Evolutionary conservation across 495 filamentous ascomycete species (phyloP), one percentile per base, ranked within the genome.

Genomic region (Penicillium atrosanguineum): DNA sequence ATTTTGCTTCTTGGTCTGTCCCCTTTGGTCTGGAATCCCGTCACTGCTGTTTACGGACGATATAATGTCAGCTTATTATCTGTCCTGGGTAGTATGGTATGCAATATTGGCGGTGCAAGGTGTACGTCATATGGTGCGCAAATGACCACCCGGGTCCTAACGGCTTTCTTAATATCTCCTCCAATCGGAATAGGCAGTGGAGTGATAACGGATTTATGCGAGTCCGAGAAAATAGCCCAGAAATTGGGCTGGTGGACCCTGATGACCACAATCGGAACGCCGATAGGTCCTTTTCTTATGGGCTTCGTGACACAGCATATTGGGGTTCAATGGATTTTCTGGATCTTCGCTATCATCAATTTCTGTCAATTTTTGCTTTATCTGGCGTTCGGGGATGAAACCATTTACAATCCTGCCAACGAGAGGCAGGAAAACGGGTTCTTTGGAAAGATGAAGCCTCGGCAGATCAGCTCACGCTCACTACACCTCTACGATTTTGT

Each of bases 291-390:
- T 0, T 69, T 72, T 16, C 52, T 69, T 25, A 69, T 70, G 62
- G 68, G 68, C 0, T 70, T 72, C 28, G 69, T 72, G 15, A 55
- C 49, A 2, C 44, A 70, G 31, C 68, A 67, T 45, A 48, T 68
- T 14, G 65, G 68, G 0, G 43, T 61, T 6, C 44, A 64, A 50
- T 70, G 69, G 69, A 68, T 70, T 4, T 73, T 59, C 48, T 73
- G 68, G 66, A 62, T 73, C 29, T 68, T 68, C 29, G 64, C 66
- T 31, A 69, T 72, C 31, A 56, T 72, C 23, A 67, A 69, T 40
- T 62, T 69, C 26, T 53, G 26, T 16, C 64, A 71, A 37, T 53
- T 69, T 19, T 7, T 69, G 7, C 39, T 56, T 1, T 69, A 68
- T 38, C 14, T 67, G 8, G 43, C 55, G 3, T 39, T 69, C 11